phyloP scores from a whole-genome alignment of 352 stramenopile species.

The Pythium plurisporium region DNA sequence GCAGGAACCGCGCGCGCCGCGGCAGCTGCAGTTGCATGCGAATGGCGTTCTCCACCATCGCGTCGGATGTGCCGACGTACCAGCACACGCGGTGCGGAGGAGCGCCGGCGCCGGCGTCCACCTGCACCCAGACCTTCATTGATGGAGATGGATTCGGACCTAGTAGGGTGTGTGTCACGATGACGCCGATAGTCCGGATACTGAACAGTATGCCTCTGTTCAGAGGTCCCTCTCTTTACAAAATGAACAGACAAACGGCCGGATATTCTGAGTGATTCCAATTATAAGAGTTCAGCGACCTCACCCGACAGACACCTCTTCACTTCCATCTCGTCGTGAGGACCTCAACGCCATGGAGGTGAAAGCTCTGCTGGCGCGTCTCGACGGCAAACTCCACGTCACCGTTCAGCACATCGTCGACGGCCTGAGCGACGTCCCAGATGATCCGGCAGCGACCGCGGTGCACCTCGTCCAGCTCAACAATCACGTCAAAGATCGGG shows the following conservation, averaged over 20 bases:
- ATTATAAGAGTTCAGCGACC: too few relatives aligned
- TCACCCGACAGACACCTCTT: too few relatives aligned
- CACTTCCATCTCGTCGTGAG: too few relatives aligned
- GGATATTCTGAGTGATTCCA: too few relatives aligned
- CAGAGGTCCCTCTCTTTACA: too few relatives aligned
- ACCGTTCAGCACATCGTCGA: slow-evolving; percentile 53
- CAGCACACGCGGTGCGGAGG: slow-evolving; percentile 37
- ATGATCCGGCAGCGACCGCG: slow-evolving; percentile 59
- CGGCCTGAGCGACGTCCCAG: slow-evolving; percentile 48
- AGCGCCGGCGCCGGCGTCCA: slow-evolving; percentile 9
- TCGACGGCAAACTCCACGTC: slow-evolving; percentile 34
- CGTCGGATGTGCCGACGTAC: slow-evolving; percentile 52
- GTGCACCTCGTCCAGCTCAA: slow-evolving; percentile 56
- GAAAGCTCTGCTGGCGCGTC: too few relatives aligned
- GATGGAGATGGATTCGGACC: too few relatives aligned
- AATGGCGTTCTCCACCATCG: slow-evolving; percentile 36
- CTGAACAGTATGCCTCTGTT: too few relatives aligned
- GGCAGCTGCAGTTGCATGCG: slow-evolving; percentile 34
- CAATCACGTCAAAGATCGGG: slow-evolving; percentile 76
- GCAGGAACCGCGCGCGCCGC: slow-evolving; percentile 25
- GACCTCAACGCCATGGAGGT: too few relatives aligned
- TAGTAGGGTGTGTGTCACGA: too few relatives aligned
- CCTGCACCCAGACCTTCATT: slow-evolving; percentile 22
- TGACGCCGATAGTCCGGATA: too few relatives aligned
- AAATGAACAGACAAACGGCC: too few relatives aligned